Conservation (phyloP, 140 eudicot species). For the Oenanthe javanica region DNA sequence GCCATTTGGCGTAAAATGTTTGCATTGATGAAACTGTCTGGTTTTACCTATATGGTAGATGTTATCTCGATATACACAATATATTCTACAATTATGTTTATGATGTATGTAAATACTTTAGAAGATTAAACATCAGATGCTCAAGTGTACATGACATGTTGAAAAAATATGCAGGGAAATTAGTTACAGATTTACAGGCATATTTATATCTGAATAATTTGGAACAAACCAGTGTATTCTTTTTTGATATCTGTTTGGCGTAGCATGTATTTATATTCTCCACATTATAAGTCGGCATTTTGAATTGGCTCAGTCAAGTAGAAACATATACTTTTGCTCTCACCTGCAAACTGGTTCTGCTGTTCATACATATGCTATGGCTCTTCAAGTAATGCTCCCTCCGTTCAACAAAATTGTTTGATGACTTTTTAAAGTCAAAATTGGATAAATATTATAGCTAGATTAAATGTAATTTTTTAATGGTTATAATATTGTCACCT, state of each 20-base stretch:
- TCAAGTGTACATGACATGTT: not conserved
- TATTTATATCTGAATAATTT: not conserved
- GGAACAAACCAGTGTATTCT: too few species aligned
- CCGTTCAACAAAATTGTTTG: not conserved
- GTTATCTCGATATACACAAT: too few species aligned
- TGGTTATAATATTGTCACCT: not conserved
- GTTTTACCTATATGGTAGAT: not conserved
- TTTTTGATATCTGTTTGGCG: not conserved
- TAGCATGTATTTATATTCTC: not conserved
- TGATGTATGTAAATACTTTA: too few species aligned
- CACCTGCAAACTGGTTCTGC: not conserved
- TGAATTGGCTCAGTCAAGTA: not conserved
- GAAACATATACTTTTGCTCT: not conserved
- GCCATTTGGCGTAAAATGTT: not conserved
- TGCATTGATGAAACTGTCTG: not conserved
- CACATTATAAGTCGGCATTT: not conserved
- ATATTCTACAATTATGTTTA: too few species aligned
- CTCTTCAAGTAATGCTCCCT: not conserved
- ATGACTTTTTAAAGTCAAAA: not conserved
- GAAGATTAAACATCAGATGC: not conserved
- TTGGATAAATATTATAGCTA: not conserved
- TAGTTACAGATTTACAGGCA: not conserved
- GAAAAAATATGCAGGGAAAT: not conserved
- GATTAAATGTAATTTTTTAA: not conserved
- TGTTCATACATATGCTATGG: not conserved